Conservation (phyloP, 306 rosid species). For the Rosa chinensis region DNA sequence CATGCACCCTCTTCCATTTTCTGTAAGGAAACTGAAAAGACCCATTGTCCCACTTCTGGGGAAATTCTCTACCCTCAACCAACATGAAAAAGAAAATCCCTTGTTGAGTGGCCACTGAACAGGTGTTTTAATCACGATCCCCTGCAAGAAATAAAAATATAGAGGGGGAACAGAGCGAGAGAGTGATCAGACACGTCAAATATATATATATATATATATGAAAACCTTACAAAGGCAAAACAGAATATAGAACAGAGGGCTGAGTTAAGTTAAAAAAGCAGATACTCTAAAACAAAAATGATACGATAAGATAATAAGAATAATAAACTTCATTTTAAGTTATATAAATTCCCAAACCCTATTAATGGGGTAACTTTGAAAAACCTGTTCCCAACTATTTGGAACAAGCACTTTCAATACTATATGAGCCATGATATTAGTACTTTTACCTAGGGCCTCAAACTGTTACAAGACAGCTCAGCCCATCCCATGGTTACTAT, state of each 20-base stretch:
- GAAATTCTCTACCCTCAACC: slow-evolving; percentile 95
- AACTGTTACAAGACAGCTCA: background rate
- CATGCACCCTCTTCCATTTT: slow-evolving; percentile 89
- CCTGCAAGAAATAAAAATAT: slow-evolving; percentile 57
- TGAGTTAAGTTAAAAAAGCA: background rate
- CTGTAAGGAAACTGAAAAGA: slow-evolving; percentile 85
- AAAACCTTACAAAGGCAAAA: background rate
- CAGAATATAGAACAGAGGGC: background rate
- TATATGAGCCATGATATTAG: background rate
- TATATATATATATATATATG: too few relatives aligned
- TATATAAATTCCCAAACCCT: background rate
- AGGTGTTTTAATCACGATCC: slow-evolving; percentile 78
- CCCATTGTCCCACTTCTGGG: slow-evolving; percentile 88
- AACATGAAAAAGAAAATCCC: slow-evolving; percentile 93
- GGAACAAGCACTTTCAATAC: background rate
- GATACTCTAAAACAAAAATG: background rate
- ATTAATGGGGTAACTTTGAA: background rate
- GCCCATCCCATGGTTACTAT: background rate
- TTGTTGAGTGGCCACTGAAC: slow-evolving; percentile 90
- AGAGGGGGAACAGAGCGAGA: slow-evolving; percentile 9
- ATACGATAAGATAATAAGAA: background rate
- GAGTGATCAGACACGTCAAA: background rate
- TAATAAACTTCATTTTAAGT: background rate
- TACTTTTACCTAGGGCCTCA: background rate
- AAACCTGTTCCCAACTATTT: background rate